Evolutionary conservation across 2,329 filamentous ascomycete species (phyloP).

Genomic region (Mollisiaceae sp.): DNA sequence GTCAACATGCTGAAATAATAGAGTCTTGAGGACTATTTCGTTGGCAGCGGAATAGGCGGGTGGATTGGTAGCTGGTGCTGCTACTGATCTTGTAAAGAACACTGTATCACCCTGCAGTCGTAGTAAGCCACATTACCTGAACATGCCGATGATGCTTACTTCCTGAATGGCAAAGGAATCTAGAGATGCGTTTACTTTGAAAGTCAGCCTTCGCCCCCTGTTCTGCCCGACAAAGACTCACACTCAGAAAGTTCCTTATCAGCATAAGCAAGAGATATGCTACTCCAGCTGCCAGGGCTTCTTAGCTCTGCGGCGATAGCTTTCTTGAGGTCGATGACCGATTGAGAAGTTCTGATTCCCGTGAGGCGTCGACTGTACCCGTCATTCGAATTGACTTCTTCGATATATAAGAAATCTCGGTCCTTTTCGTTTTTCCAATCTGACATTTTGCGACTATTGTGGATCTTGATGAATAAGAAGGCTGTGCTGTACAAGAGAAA

Average conservation of each 20-base stretch:
- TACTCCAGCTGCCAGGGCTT: constrained; percentile 10
- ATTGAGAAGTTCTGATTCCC: constrained; percentile 8
- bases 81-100: constrained; percentile 19
- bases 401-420: constrained; percentile 19
- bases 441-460: constrained; percentile 9
- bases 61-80: constrained; percentile 7
- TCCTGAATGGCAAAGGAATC: constrained; percentile 11
- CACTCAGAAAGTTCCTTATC: constrained; percentile 13
- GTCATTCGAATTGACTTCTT: constrained; percentile 23
- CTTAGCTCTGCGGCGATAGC: constrained; percentile 13
- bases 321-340: constrained; percentile 15
- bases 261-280: constrained; percentile 13
- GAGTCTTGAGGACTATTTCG: constrained; percentile 15
- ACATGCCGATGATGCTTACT: neutral
- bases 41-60: constrained; percentile 11
- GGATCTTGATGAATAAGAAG: neutral
- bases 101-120: constrained; percentile 15
- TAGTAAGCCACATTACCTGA: neutral
- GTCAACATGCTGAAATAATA: constrained; percentile 18
- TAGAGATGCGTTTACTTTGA: constrained; percentile 8
- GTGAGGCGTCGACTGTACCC: constrained; percentile 9
- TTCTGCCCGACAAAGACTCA: neutral
- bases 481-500: too few species aligned
- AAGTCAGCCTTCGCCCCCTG: neutral
- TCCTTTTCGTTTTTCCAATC: constrained; percentile 17